Percentiles rank a stretch among this genome's conserved stretches.
Evolutionary conservation across 2,329 filamentous ascomycete genomes (phyloP).

Genomic region (Aureobasidium sp.): DNA sequence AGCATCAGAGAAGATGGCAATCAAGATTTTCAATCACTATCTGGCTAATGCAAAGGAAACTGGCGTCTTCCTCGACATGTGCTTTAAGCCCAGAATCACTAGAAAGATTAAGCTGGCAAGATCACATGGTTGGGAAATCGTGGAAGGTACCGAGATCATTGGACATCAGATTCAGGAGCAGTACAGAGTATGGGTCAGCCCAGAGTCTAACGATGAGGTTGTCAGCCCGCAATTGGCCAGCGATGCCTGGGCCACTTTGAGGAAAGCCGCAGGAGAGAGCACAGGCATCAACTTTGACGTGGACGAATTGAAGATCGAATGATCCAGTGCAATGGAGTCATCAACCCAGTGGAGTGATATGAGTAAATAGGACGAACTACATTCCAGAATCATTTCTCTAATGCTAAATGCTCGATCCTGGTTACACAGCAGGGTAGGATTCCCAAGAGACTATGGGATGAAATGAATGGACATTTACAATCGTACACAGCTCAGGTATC

Average conservation of each 20-base stretch:
- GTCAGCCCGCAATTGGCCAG: background rate
- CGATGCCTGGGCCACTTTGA: background rate
- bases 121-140: conserved; percentile 37
- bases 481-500: too few species aligned
- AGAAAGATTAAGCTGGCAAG: conserved; percentile 41
- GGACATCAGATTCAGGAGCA: conserved; percentile 47
- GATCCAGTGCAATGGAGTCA: too few species aligned
- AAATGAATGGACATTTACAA: too few species aligned
- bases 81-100: conserved; percentile 46
- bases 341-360: too few species aligned
- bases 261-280: conserved; percentile 5
- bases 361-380: too few species aligned
- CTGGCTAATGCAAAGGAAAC: conserved; percentile 28
- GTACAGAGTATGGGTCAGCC: conserved; percentile 40
- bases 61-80: conserved; percentile 48
- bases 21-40: conserved; percentile 33
- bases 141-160: conserved; percentile 48
- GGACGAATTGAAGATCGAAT: background rate
- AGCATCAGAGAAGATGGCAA: conserved; percentile 32
- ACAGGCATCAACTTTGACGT: conserved; percentile 13
- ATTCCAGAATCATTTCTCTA: too few species aligned
- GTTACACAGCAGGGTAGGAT: too few species aligned
- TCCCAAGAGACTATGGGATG: too few species aligned
- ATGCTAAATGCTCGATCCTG: too few species aligned
- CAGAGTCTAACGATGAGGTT: background rate